Evolutionary conservation across 2,329 filamentous ascomycete species (phyloP).

Genomic region (Botrytis hyacinthi): DNA sequence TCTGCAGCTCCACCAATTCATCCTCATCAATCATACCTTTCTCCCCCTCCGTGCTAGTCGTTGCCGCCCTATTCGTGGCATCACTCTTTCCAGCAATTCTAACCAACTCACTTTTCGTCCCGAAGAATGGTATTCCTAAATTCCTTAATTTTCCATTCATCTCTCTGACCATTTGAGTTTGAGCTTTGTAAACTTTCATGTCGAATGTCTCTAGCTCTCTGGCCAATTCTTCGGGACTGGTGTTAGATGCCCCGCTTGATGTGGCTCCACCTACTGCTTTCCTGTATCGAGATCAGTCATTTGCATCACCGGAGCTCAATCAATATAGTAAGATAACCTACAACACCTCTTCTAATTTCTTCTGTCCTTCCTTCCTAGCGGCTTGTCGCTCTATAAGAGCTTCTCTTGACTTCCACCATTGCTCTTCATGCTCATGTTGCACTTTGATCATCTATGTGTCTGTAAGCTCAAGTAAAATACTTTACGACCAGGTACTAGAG

Average conservation of each 20-base stretch:
- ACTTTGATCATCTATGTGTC: constrained; percentile 54
- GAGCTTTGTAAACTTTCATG: constrained; percentile 59
- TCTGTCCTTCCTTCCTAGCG: constrained; percentile 51
- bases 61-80: constrained; percentile 10
- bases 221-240: constrained; percentile 44
- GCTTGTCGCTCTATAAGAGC: constrained; percentile 51
- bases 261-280: constrained; percentile 47
- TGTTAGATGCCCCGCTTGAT: constrained; percentile 32
- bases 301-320: background rate
- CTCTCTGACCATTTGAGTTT: constrained; percentile 56
- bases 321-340: constrained; percentile 38
- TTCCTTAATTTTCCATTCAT: constrained; percentile 54
- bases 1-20: constrained; percentile 46
- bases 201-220: constrained; percentile 59
- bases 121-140: constrained; percentile 61
- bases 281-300: constrained; percentile 34
- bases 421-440: constrained; percentile 60
- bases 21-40: constrained; percentile 40
- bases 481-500: background rate
- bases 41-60: constrained; percentile 24
- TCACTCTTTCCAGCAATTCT: constrained; percentile 36
- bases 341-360: constrained; percentile 54
- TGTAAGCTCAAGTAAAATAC: constrained; percentile 16
- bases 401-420: constrained; percentile 56
- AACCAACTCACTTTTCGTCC: constrained; percentile 47